Evolutionary conservation across 106 monocot species (phyloP), one percentile per base, ranked within the genome.

Genomic region (Gastrodia elata): DNA sequence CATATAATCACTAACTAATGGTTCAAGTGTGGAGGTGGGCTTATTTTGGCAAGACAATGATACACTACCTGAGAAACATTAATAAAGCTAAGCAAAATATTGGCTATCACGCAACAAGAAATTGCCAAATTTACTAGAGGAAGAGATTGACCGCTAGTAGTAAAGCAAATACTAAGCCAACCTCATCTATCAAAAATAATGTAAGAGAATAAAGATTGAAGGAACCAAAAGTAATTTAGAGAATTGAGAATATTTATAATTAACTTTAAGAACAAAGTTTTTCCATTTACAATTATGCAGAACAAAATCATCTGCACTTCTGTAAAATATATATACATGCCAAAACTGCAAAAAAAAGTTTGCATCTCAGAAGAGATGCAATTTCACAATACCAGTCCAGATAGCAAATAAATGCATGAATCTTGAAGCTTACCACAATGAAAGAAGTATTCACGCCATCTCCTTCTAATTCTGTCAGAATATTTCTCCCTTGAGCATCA

Each of bases 391-490:
- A 30, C 32, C 61, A 30, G 32, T 61, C 30, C 5, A 32, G 61
- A 61, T 30, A 32, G 14, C 61, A 61, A 61, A 61, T 8, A 61
- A 61, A 61, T 32, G 11, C 15, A 33, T 13, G 11, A 61, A 32
- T 34, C 20, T 27, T 36, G 34, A 15, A 65, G 43, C 80, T 57
- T 77, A 98, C 97, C 84, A 98, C 82, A 16, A 91, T 84, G 80
- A 84, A 80, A 73, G 97, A 98, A 64, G 88, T 85, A 83, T 98
- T 90, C 27, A 98, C 90, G 3, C 93, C 93, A 79, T 93, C 90
- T 72, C 72, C 77, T 75, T 90, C 78, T 38, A 98, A 83, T 74
- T 93, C 97, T 26, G 64, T 22, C 6, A 98, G 84, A 20, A 87
- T 48, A 59, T 56, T 80, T 77, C 59, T 98, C 30, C 97, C 97